phyloP scores from a whole-genome alignment of 352 stramenopile species.

The Blastocystis sp. region DNA sequence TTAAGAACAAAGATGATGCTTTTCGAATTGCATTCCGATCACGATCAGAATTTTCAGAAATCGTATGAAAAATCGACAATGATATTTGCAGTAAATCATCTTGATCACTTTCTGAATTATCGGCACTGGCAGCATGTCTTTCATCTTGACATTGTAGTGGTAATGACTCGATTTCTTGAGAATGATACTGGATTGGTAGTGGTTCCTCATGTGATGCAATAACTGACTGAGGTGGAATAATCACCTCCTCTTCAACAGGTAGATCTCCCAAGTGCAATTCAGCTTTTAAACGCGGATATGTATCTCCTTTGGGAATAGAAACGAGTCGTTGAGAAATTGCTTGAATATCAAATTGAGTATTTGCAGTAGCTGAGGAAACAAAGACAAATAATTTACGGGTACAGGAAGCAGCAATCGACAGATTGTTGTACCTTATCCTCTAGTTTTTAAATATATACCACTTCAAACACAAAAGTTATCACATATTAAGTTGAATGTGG shows the following conservation, averaged over 20 bases:
- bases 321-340: not conserved
- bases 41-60: not conserved
- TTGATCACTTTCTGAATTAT: not conserved
- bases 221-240: not conserved
- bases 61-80: not conserved
- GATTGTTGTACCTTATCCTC: conserved; percentile 33
- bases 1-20: not conserved
- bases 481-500: not conserved
- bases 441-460: not conserved
- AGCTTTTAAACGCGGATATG: not conserved
- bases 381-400: conserved; percentile 35
- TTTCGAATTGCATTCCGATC: not conserved
- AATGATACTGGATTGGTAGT: not conserved
- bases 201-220: not conserved
- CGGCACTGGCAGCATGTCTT: not conserved
- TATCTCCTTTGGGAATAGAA: not conserved
- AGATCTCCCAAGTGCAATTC: not conserved
- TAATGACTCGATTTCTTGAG: not conserved
- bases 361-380: conserved; percentile 8
- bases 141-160: not conserved
- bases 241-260: not conserved
- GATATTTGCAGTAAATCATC: not conserved
- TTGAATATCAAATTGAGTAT: conserved; percentile 53
- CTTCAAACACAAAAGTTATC: conserved; percentile 23
- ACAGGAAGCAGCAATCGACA: conserved; percentile 9